Percentiles rank a stretch among this genome's conserved stretches.
Evolutionary conservation across 345 rosid species (phyloP).

Genomic region (Physaria fendleri): DNA sequence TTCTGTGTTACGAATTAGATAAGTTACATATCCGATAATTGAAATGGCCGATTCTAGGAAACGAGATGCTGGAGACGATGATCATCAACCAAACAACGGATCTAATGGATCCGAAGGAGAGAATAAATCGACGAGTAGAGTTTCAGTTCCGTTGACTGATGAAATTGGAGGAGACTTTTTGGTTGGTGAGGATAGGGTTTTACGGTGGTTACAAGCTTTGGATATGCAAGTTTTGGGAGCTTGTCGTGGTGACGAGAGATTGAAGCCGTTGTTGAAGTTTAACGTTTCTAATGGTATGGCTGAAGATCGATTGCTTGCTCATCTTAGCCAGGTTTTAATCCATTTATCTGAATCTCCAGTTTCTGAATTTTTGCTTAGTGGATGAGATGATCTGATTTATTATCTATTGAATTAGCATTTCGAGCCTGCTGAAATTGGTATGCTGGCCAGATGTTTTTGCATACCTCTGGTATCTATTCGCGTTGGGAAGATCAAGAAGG

Average conservation of each 20-base stretch:
- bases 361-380: neutral
- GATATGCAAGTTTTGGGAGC: slow-evolving; percentile 93
- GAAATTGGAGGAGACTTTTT: slow-evolving; percentile 56
- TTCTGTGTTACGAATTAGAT: neutral
- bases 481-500: slow-evolving; percentile 78
- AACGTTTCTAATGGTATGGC: slow-evolving; percentile 58
- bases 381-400: neutral
- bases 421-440: slow-evolving; percentile 88
- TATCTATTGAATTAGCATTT: slow-evolving; percentile 46
- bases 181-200: slow-evolving; percentile 68
- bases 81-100: slow-evolving; percentile 32
- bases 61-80: slow-evolving; percentile 36
- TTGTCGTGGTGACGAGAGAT: slow-evolving; percentile 92
- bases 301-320: slow-evolving; percentile 73
- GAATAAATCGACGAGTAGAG: slow-evolving; percentile 18
- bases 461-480: slow-evolving; percentile 88
- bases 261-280: slow-evolving; percentile 82
- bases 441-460: slow-evolving; percentile 89
- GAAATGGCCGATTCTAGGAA: slow-evolving; percentile 51
- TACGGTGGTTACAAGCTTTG: slow-evolving; percentile 86
- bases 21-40: slow-evolving; percentile 27
- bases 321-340: slow-evolving; percentile 65
- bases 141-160: slow-evolving; percentile 58
- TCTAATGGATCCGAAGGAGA: slow-evolving; percentile 41
- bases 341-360: neutral